These are phyloP conservation scores for Flaveria ramosissima DNA, from an alignment of 129 eudicot species.

Conservation along the genomic window DNA sequence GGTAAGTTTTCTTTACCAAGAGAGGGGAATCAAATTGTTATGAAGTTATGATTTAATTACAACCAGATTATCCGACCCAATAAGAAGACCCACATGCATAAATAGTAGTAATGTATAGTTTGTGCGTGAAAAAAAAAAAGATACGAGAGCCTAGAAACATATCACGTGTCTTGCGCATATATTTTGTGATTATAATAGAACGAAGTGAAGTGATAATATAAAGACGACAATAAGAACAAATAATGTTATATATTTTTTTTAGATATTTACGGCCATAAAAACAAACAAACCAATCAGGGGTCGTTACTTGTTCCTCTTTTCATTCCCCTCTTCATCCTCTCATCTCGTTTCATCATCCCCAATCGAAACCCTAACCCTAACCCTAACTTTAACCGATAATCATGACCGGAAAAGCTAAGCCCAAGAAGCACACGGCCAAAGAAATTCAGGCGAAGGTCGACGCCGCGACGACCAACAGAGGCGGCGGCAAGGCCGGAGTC, in stretches of 20 bases:
- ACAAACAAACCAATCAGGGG: background rate
- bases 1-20: no score
- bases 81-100: no score
- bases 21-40: no score
- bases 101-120: no score
- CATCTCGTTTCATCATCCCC: background rate
- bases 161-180: no score
- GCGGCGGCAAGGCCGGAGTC: conserved; percentile 89
- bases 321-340: background rate
- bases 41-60: no score
- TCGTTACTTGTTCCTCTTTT: background rate
- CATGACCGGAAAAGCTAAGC: conserved; percentile 76
- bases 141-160: no score
- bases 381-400: background rate
- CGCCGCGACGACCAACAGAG: conserved; percentile 76
- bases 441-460: conserved; percentile 63
- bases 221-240: no score
- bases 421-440: conserved; percentile 76
- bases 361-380: conserved; percentile 24
- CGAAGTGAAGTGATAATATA: no score
- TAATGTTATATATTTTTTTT: background rate
- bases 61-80: no score
- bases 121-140: no score
- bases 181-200: no score
- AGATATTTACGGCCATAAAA: background rate